Conservation (phyloP, 202 grass and related monocot genomes). For the Schoenoplectus triqueter region DNA sequence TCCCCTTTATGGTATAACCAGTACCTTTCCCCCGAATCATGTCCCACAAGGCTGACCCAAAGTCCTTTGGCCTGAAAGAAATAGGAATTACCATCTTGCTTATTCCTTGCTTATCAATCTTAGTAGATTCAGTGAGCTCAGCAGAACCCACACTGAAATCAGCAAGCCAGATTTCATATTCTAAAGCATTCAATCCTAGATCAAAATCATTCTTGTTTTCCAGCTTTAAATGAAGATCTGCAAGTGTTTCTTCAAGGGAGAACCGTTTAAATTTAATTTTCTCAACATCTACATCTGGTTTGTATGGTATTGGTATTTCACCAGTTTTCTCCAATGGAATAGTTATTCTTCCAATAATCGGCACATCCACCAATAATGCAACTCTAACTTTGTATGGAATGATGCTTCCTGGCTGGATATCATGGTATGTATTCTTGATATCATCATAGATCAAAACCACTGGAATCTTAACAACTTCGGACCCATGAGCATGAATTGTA, state of each 20-base stretch:
- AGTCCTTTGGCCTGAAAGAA: slow-evolving; percentile 84
- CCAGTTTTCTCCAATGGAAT: slow-evolving; percentile 77
- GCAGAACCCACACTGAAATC: slow-evolving; percentile 67
- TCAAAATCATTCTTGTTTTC: slow-evolving; percentile 98
- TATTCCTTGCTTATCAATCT: slow-evolving; percentile 73
- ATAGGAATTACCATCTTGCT: slow-evolving; percentile 81
- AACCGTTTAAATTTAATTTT: slow-evolving; percentile 83
- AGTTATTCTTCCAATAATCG: slow-evolving; percentile 75
- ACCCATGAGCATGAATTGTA: slow-evolving; percentile 85
- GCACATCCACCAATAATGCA: slow-evolving; percentile 71
- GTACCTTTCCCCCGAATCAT: slow-evolving; percentile 88
- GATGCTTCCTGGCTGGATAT: slow-evolving; percentile 84
- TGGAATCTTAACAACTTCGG: slow-evolving; percentile 81
- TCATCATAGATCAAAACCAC: slow-evolving; percentile 74
- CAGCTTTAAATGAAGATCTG: slow-evolving; percentile 70
- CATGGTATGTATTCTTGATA: slow-evolving; percentile 74
- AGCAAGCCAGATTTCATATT: slow-evolving; percentile 84
- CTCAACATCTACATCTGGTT: slow-evolving; percentile 66
- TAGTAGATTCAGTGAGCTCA: slow-evolving; percentile 63
- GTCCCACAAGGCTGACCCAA: slow-evolving; percentile 94
- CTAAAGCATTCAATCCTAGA: slow-evolving; percentile 69
- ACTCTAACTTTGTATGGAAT: slow-evolving; percentile 80
- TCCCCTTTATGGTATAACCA: slow-evolving; percentile 86
- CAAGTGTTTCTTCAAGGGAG: slow-evolving; percentile 72
- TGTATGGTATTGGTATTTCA: slow-evolving; percentile 90